Evolutionary conservation across 768 basidiomycete species (phyloP).

Genomic region (Podaxis pistillaris): DNA sequence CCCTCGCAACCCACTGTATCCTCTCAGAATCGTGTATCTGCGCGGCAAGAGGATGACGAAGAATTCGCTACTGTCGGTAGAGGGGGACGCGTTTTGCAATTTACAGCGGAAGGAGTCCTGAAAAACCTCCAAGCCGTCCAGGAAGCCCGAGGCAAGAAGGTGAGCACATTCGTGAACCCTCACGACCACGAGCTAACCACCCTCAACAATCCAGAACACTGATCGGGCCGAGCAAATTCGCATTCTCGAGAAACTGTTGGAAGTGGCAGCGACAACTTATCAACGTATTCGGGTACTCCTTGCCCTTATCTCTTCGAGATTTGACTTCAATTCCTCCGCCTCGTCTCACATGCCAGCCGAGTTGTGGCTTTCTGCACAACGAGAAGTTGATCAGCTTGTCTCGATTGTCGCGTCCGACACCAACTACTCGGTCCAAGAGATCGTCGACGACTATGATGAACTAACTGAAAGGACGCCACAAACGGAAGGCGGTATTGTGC

Average conservation of each 20-base stretch:
- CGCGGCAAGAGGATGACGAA: conserved; percentile 51
- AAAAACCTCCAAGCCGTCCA: conserved; percentile 89
- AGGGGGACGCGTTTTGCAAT: conserved; percentile 81
- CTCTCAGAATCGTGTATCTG: conserved; percentile 35
- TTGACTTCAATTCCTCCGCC: conserved; percentile 93
- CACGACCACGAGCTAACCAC: conserved; percentile 1
- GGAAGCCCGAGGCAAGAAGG: conserved; percentile 96
- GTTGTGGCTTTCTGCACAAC: conserved; percentile 83
- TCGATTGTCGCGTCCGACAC: conserved; percentile 70
- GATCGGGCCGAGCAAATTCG: conserved; percentile 94
- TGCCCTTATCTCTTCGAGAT: conserved; percentile 89
- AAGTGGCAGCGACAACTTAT: conserved; percentile 84
- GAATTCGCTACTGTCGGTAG: conserved; percentile 90
- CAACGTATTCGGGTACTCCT: conserved; percentile 93
- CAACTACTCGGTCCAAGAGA: conserved; percentile 82
- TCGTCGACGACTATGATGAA: conserved; percentile 91
- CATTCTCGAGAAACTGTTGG: conserved; percentile 82
- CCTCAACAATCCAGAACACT: conserved; percentile 66
- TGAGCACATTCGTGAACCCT: conserved; percentile 30
- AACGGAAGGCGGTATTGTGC: conserved; percentile 71
- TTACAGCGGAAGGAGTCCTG: conserved; percentile 84
- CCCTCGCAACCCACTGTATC: conserved; percentile 31
- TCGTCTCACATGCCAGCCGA: conserved; percentile 90
- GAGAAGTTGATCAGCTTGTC: conserved; percentile 87
- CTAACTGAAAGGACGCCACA: conserved; percentile 77